Conservation (phyloP, 352 stramenopile species). For the Globisporangium barbulae region DNA sequence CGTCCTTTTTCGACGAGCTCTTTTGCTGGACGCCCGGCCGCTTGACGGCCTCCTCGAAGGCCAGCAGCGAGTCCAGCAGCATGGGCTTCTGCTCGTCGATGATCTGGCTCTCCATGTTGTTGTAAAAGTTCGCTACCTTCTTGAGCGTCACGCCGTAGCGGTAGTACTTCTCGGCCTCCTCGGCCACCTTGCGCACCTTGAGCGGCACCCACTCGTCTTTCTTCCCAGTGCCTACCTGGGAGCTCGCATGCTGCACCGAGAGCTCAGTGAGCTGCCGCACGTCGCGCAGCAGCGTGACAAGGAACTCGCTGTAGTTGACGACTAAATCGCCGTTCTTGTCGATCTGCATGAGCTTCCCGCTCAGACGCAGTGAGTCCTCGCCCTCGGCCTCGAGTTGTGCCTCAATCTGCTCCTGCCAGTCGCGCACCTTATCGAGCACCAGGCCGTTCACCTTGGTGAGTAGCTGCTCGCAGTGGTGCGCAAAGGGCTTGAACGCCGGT, state of each 20-base stretch:
- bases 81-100: constrained; percentile 94
- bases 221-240: constrained; percentile 6
- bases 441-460: constrained; percentile 53
- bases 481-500: constrained; percentile 49
- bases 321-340: constrained; percentile 84
- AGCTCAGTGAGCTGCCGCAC: constrained; percentile 91
- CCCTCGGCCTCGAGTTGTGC: constrained; percentile 56
- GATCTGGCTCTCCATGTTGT: constrained; percentile 93
- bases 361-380: constrained; percentile 64
- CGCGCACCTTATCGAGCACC: constrained; percentile 74
- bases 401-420: constrained; percentile 85
- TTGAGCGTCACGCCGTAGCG: constrained; percentile 94
- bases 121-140: constrained; percentile 97
- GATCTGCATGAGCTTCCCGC: constrained; percentile 90
- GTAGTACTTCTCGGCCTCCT: constrained; percentile 92
- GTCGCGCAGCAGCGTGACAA: constrained; percentile 91
- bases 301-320: constrained; percentile 93
- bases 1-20: constrained; percentile 48
- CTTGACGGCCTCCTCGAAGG: constrained; percentile 88
- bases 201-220: constrained; percentile 63
- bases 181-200: constrained; percentile 65
- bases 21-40: constrained; percentile 48
- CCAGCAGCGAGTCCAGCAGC: constrained; percentile 90
- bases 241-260: constrained; percentile 35
- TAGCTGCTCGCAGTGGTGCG: constrained; percentile 53